These are phyloP conservation scores for Saccharomycopsis vini DNA, from an alignment of 805 yeast species.

Conservation along the genomic window DNA sequence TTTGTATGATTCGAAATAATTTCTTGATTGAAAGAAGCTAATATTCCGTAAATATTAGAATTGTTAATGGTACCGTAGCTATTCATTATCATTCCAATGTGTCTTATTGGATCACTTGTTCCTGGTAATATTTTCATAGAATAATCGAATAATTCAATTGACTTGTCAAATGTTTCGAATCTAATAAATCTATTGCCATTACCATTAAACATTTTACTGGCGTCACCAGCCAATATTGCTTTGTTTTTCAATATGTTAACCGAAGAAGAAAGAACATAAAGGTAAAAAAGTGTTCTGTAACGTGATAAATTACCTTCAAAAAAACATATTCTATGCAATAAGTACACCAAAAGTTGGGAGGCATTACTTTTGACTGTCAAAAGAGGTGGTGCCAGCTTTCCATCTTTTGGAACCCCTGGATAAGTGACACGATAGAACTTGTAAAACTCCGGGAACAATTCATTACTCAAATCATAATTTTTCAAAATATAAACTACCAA, in stretches of 20 bases:
- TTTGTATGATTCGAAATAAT: background rate
- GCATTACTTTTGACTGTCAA: too few relatives aligned
- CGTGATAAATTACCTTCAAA: conserved; percentile 14
- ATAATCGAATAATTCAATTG: conserved; percentile 6
- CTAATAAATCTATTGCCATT: background rate
- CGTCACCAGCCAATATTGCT: background rate
- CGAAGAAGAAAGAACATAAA: conserved; percentile 6
- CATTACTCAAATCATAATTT: conserved; percentile 1
- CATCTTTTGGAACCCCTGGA: background rate
- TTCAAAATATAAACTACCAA: conserved; percentile 3
- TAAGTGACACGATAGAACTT: background rate
- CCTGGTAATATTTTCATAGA: conserved; percentile 8
- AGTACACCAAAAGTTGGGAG: background rate
- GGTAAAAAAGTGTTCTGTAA: conserved; percentile 7
- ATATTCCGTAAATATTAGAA: background rate
- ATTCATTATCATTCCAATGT: conserved; percentile 14
- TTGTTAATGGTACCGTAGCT: conserved; percentile 8
- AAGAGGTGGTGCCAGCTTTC: too few relatives aligned
- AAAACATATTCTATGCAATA: conserved; percentile 10
- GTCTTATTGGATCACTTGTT: conserved; percentile 8
- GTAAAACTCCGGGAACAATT: conserved; percentile 5
- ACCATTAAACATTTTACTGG: background rate
- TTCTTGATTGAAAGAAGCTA: conserved; percentile 5
- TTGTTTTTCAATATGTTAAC: background rate
- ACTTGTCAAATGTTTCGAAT: conserved; percentile 7